Evolutionary conservation across 2,329 filamentous ascomycete genomes (phyloP).

Genomic region (Gaeumannomyces sp.): DNA sequence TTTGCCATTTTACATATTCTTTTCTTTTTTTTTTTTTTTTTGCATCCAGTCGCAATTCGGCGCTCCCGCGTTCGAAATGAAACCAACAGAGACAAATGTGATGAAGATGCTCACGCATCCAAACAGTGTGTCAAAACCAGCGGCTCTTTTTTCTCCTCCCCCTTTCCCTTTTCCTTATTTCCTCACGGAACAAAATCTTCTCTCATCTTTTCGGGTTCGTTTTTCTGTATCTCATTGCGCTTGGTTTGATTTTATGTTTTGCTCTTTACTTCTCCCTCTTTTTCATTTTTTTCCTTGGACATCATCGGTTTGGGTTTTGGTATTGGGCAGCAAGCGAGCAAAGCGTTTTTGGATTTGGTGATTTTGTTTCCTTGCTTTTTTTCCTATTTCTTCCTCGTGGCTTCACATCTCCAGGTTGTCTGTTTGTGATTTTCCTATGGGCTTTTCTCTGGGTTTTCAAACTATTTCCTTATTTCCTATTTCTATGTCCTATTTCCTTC

Average conservation of each 20-base stretch:
- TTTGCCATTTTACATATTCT: constrained; percentile 9
- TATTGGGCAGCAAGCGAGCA: constrained; percentile 21
- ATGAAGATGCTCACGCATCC: constrained; percentile 41
- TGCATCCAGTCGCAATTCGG: constrained; percentile 1
- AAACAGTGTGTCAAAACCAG: constrained; percentile 23
- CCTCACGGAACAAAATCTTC: constrained; percentile 3
- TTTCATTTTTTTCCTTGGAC: constrained; percentile 28
- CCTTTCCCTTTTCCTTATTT: constrained; percentile 17
- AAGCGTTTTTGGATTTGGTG: constrained; percentile 21
- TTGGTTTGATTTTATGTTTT: background rate
- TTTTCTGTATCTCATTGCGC: background rate
- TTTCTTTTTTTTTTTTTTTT: constrained; percentile 8
- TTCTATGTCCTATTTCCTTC: background rate
- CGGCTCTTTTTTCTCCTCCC: constrained; percentile 18
- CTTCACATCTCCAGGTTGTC: too few relatives aligned
- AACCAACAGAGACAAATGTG: constrained; percentile 9
- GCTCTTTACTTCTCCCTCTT: constrained; percentile 14
- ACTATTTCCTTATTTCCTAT: background rate
- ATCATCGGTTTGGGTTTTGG: constrained; percentile 14
- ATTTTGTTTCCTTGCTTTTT: constrained; percentile 27
- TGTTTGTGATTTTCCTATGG: constrained; percentile 15
- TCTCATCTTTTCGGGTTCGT: background rate
- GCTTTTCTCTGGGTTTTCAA: background rate
- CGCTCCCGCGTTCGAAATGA: constrained; percentile 6
- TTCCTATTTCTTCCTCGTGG: constrained; percentile 18